These are phyloP conservation scores for Kuraishia ogatae DNA, from an alignment of 805 yeast species.

Conservation along the genomic window DNA sequence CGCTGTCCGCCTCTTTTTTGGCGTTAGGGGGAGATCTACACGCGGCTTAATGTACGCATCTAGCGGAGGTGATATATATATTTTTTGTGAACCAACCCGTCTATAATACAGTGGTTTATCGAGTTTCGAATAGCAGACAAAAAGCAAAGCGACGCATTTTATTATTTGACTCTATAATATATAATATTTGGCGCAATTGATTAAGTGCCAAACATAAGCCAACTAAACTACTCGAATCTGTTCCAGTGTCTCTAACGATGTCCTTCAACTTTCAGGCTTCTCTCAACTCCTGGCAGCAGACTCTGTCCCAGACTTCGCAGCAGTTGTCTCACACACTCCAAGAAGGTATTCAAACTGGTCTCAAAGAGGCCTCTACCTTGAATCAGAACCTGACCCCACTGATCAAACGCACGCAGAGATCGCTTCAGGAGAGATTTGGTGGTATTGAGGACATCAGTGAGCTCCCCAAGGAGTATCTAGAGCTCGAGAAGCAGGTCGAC, in stretches of 20 bases:
- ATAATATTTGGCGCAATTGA: background rate
- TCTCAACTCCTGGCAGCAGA: constrained; percentile 17
- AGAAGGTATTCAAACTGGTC: constrained; percentile 20
- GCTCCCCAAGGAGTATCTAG: constrained; percentile 64
- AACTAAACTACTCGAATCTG: too few species aligned
- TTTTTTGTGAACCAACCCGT: too few species aligned
- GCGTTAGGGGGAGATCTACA: background rate
- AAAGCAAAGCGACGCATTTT: too few species aligned
- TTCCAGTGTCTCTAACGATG: constrained; percentile 9
- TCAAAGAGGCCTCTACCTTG: constrained; percentile 24
- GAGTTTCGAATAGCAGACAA: too few species aligned
- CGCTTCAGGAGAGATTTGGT: constrained; percentile 55
- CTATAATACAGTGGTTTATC: too few species aligned
- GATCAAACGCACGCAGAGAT: constrained; percentile 49
- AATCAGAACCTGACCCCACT: constrained; percentile 39
- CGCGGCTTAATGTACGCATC: background rate
- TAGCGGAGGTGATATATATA: background rate
- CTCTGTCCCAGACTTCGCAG: constrained; percentile 25
- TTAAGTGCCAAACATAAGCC: background rate
- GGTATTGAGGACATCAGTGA: constrained; percentile 61
- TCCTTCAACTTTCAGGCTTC: constrained; percentile 23
- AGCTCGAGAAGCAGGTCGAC: constrained; percentile 61
- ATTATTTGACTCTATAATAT: background rate
- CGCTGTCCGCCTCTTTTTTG: background rate
- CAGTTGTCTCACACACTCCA: constrained; percentile 21